These are phyloP conservation scores for Syzygium malaccense DNA, from an alignment of 441 rosid species.

Conservation along the genomic window DNA sequence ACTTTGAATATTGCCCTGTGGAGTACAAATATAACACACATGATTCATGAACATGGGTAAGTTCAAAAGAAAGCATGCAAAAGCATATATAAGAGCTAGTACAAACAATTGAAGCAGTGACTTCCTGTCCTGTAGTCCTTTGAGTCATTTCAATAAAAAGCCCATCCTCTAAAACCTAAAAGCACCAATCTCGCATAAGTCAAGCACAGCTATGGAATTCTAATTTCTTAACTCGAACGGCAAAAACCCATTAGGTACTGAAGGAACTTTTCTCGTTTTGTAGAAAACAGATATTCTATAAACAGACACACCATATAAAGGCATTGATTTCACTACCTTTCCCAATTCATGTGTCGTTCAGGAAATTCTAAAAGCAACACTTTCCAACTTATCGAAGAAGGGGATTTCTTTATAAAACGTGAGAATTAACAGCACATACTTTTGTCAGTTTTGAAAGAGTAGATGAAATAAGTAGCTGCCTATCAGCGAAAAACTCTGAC, in stretches of 20 bases:
- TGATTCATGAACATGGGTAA: background rate
- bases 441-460: background rate
- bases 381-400: background rate
- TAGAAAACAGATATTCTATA: background rate
- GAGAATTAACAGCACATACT: background rate
- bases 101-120: background rate
- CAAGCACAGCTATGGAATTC: background rate
- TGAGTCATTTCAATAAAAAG: background rate
- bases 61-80: background rate
- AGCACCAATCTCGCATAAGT: background rate
- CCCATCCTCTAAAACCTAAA: background rate
- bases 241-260: background rate
- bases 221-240: background rate
- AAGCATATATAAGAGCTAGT: background rate
- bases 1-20: constrained; percentile 84
- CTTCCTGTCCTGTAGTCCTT: background rate
- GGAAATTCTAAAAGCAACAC: background rate
- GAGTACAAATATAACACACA: background rate
- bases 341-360: background rate
- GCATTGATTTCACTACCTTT: background rate
- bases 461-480: background rate
- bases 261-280: background rate
- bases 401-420: background rate
- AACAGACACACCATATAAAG: background rate
- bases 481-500: background rate